Conservation (phyloP, 352 stramenopile genomes). For the Achlya hypogyna region DNA sequence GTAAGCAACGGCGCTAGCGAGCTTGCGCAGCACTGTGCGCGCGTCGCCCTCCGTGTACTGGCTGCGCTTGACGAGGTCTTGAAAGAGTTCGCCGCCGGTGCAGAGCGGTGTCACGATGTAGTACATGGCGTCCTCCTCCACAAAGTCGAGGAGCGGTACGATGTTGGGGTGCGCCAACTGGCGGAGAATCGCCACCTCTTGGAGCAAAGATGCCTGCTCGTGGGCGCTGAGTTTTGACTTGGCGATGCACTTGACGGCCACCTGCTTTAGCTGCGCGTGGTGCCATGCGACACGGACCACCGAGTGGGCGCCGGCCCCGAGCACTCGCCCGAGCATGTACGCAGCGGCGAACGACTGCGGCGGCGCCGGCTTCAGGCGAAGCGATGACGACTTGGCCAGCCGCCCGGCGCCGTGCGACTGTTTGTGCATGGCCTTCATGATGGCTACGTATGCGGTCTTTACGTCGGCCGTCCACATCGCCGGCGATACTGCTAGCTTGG, state of each 20-base stretch:
- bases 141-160: neutral
- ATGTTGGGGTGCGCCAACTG: neutral
- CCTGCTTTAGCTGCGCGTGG: slow-evolving; percentile 22
- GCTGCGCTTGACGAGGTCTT: neutral
- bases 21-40: neutral
- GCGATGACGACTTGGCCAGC: slow-evolving; percentile 1
- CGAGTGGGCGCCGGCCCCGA: slow-evolving; percentile 61
- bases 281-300: slow-evolving; percentile 68
- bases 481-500: slow-evolving; percentile 50
- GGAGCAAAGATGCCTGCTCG: slow-evolving; percentile 8
- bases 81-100: slow-evolving; percentile 11
- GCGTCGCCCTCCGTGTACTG: slow-evolving; percentile 17
- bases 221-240: slow-evolving; percentile 23
- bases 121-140: neutral
- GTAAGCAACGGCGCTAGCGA: neutral
- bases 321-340: slow-evolving; percentile 14
- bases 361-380: neutral
- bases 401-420: slow-evolving; percentile 12
- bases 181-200: neutral
- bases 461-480: slow-evolving; percentile 61
- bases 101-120: slow-evolving; percentile 10
- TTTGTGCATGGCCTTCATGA: slow-evolving; percentile 69
- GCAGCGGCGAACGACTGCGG: neutral
- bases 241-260: slow-evolving; percentile 42
- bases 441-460: slow-evolving; percentile 58